These are phyloP conservation scores for Rhododendron kiyosumense DNA, from an alignment of 148 eudicot genomes.

Conservation along the genomic window DNA sequence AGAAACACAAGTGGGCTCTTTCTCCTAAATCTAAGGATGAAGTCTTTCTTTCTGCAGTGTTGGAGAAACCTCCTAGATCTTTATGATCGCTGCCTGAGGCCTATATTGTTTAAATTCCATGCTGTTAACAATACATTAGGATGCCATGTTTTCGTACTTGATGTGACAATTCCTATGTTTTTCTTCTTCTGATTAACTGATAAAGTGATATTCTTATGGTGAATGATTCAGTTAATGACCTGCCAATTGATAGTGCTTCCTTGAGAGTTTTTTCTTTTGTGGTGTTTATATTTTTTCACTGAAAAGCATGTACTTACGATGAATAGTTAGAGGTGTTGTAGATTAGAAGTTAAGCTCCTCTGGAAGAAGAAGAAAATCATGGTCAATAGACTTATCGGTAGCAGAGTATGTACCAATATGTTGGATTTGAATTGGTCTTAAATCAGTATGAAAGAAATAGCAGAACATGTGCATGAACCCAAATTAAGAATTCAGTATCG, in stretches of 20 bases:
- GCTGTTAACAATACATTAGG: background rate
- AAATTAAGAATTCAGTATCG: too few species aligned
- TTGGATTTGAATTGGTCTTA: too few species aligned
- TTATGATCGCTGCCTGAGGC: conserved; percentile 22
- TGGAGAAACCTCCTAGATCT: conserved; percentile 82
- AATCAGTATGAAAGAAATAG: background rate
- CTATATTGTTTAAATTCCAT: background rate
- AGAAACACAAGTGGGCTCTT: conserved; percentile 84
- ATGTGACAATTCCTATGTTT: background rate
- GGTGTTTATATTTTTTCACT: background rate
- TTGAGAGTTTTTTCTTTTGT: background rate
- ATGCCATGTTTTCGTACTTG: background rate
- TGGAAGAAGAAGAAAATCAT: background rate
- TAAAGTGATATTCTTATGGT: background rate
- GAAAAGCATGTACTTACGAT: background rate
- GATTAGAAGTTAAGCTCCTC: background rate
- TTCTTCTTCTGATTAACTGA: background rate
- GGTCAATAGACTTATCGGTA: background rate
- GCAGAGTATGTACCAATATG: too few species aligned
- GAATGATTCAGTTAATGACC: background rate
- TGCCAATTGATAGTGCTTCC: background rate
- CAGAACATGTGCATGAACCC: background rate
- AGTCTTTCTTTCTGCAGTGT: conserved; percentile 76
- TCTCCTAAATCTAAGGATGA: conserved; percentile 78
- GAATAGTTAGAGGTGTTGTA: background rate